Evolutionary conservation across 2,329 filamentous ascomycete species (phyloP).

Genomic region (Trichophyton equinum): DNA sequence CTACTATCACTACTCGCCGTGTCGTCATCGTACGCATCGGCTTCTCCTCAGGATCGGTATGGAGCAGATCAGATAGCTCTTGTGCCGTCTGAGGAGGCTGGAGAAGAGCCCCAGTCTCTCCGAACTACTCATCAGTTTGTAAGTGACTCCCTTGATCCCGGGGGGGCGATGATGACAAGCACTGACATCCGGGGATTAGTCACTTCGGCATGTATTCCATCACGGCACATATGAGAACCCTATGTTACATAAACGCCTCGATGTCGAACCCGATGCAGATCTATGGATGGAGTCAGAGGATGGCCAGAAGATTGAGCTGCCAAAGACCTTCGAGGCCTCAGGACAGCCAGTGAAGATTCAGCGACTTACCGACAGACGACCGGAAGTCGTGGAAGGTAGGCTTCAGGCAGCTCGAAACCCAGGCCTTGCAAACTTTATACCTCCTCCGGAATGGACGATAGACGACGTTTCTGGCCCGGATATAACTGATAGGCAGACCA

Average conservation of each 20-base stretch:
- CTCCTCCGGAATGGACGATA: conserved; percentile 65
- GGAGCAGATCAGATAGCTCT: conserved; percentile 5
- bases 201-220: conserved; percentile 78
- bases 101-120: conserved; percentile 10
- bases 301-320: conserved; percentile 26
- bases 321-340: conserved; percentile 46
- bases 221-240: conserved; percentile 75
- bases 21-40: neutral
- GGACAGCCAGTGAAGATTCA: conserved; percentile 61
- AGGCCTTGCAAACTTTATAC: conserved; percentile 55
- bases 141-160: conserved; percentile 9
- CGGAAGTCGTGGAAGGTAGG: conserved; percentile 64
- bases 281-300: conserved; percentile 36
- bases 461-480: conserved; percentile 71
- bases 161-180: neutral
- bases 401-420: conserved; percentile 58
- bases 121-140: conserved; percentile 27
- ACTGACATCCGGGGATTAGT: conserved; percentile 15
- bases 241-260: conserved; percentile 60
- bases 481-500: conserved; percentile 69
- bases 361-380: conserved; percentile 65
- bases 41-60: neutral
- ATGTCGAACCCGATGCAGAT: conserved; percentile 51
- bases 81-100: conserved; percentile 14
- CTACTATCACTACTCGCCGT: neutral